Evolutionary conservation across 495 filamentous ascomycete species (phyloP).

Genomic region (Extremus antarcticus): DNA sequence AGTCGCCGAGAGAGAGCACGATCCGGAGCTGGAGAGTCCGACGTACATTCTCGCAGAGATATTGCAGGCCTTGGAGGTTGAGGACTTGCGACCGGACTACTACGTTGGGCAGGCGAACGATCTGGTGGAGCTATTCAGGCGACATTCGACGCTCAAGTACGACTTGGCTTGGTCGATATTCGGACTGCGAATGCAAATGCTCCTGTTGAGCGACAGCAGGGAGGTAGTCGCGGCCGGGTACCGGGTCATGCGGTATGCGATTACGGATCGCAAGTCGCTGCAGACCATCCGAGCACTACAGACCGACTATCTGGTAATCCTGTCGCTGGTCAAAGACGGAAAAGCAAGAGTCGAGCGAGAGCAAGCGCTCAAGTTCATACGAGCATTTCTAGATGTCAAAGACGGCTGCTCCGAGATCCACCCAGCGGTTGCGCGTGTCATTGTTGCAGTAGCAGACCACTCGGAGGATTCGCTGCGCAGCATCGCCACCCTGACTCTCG

Average conservation of each 20-base stretch:
- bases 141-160: conserved; percentile 86
- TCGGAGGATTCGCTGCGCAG: conserved; percentile 74
- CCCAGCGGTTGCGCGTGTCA: conserved; percentile 69
- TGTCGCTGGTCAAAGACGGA: conserved; percentile 86
- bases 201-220: conserved; percentile 89
- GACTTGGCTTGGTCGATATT: conserved; percentile 93
- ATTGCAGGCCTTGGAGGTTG: conserved; percentile 73
- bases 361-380: conserved; percentile 91
- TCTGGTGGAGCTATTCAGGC: conserved; percentile 83
- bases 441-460: conserved; percentile 84
- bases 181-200: conserved; percentile 80
- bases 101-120: conserved; percentile 87
- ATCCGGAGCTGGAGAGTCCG: conserved; percentile 52
- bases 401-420: conserved; percentile 84
- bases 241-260: conserved; percentile 82
- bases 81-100: conserved; percentile 82
- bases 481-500: conserved; percentile 84
- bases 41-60: conserved; percentile 83
- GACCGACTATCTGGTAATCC: conserved; percentile 82
- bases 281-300: conserved; percentile 77
- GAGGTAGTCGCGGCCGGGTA: conserved; percentile 94
- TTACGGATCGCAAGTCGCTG: conserved; percentile 81
- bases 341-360: conserved; percentile 94
- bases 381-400: conserved; percentile 92
- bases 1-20: conserved; percentile 47